Conservation (phyloP, 495 filamentous ascomycete genomes). For the Cryomyces minteri region DNA sequence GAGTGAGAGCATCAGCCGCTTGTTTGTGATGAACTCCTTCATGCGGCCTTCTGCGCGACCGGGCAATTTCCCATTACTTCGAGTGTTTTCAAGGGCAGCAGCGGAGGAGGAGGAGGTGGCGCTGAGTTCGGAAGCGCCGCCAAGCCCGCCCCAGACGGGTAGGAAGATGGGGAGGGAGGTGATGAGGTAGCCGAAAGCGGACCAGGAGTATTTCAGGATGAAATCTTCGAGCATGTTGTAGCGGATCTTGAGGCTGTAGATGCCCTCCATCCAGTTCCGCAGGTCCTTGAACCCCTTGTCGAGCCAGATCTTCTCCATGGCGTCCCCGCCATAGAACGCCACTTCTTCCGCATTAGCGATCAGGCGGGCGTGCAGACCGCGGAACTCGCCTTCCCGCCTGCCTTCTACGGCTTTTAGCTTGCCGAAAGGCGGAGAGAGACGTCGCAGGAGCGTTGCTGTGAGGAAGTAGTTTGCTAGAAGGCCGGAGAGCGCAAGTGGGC, state of each 20-base stretch:
- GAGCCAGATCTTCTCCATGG: conserved; percentile 80
- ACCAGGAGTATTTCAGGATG: conserved; percentile 96
- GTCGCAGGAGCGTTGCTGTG: conserved; percentile 72
- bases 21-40: conserved; percentile 99
- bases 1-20: conserved; percentile 91
- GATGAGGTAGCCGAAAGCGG: conserved; percentile 85
- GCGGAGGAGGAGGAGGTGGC: background rate
- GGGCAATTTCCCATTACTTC: conserved; percentile 3
- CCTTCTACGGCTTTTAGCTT: conserved; percentile 92
- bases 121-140: conserved; percentile 38
- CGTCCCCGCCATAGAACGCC: conserved; percentile 93
- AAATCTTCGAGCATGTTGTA: conserved; percentile 99
- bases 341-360: conserved; percentile 97
- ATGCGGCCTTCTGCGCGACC: conserved; percentile 67
- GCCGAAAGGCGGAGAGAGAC: conserved; percentile 84
- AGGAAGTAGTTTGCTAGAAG: conserved; percentile 82
- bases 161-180: conserved; percentile 89
- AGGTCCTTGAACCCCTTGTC: conserved; percentile 80
- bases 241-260: conserved; percentile 87
- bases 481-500: conserved; percentile 74
- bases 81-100: too few relatives aligned
- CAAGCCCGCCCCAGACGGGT: conserved; percentile 80
- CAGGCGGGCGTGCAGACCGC: conserved; percentile 71
- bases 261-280: conserved; percentile 87
- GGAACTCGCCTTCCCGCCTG: conserved; percentile 83